Base-by-base conservation (phyloP, 768 basidiomycete genomes). In the Macrolepiota albuminosa region DNA sequence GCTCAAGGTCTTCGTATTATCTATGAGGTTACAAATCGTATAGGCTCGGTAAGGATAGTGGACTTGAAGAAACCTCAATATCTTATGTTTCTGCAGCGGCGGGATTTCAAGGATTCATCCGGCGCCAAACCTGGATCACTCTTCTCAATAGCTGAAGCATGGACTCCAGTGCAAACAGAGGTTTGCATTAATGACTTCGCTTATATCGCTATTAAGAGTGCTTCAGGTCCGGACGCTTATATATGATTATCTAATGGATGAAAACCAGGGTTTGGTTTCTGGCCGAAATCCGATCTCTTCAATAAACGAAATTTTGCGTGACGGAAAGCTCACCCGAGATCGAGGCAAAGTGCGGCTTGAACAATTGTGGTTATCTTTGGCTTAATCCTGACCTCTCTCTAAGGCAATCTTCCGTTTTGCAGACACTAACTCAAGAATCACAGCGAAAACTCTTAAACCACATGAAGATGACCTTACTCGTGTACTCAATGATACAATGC, bases 221-320 rank as follows among this genome's bases (percentile, higher is more conserved):
- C 43, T 42, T 2, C 62, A 98, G 95, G 84, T 98, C 46, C 87
- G 89, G 60, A 87, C 83, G 6, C 72, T 98, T 4, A 82, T 98
- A 43, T 82, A 85, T 58, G 93, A 95, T 72, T 98, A 98, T 75
- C 78, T 99, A 2, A 89, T 87, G n/a, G 92, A 95, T 72, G 95
- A 96, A 64, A 89, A 93, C 62, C 87, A 87, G 73, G 89, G 89
- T 9, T 80, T 85, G 6, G 80, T 85, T 9, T 81, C 91, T 24
- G 87, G 91, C 6, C 82, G 94, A 48, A 94, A 95, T 70, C 92
- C 93, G 7, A 89, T 98, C 61, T 86, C 87, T 0, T 94, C 95
- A 1, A 93, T 98, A 71, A 97, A 95, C 65, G 97, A 98, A 65
- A 87, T 93, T 14, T 81, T 99, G 42, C 83, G 93, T 16, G 91